Conservation (phyloP, 345 rosid species). For the Bruguiera gymnorhiza region DNA sequence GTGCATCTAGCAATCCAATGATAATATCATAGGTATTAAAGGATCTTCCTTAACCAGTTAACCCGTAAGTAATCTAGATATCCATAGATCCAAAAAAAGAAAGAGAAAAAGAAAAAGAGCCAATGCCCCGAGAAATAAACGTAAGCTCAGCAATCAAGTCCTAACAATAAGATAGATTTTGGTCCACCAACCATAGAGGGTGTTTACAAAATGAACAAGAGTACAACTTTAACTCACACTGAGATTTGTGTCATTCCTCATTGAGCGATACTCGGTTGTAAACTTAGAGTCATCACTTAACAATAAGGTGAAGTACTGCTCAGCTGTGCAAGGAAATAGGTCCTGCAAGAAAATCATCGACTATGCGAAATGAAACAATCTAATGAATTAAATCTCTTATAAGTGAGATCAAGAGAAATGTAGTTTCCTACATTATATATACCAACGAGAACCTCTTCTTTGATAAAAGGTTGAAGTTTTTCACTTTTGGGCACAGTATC, state of each 20-base stretch:
- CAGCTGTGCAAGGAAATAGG: slow-evolving; percentile 70
- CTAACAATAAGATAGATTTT: not conserved
- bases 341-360: slow-evolving; percentile 47
- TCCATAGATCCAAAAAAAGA: too few species aligned
- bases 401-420: slow-evolving; percentile 2
- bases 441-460: slow-evolving; percentile 79
- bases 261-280: slow-evolving; percentile 59
- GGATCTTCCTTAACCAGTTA: too few species aligned
- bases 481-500: slow-evolving; percentile 47
- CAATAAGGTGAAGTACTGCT: slow-evolving; percentile 55
- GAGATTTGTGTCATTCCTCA: slow-evolving; percentile 75
- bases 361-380: slow-evolving; percentile 9
- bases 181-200: not conserved
- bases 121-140: too few species aligned
- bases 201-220: not conserved
- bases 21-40: not conserved
- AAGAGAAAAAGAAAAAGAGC: not conserved
- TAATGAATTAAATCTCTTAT: not conserved
- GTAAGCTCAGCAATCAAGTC: not conserved
- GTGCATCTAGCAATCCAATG: not conserved
- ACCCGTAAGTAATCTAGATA: too few species aligned
- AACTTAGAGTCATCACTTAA: slow-evolving; percentile 67
- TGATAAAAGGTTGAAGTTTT: slow-evolving; percentile 64
- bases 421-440: slow-evolving; percentile 55
- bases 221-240: slow-evolving; percentile 44